Evolutionary conservation across 2,329 filamentous ascomycete genomes (phyloP).

Genomic region (Fusarium guadeloupense): DNA sequence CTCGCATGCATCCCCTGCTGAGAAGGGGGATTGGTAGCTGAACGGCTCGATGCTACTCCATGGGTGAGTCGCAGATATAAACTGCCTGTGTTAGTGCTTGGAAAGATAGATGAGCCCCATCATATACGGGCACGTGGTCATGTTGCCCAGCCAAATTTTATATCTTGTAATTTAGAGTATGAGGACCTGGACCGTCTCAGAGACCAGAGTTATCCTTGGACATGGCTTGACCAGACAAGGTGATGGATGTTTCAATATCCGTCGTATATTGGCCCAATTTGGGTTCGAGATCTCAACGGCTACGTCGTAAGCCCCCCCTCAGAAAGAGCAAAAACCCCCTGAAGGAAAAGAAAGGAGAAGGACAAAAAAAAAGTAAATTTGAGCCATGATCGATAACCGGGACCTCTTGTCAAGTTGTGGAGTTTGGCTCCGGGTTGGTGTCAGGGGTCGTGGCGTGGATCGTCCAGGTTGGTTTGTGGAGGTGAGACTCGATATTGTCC

Average conservation of each 20-base stretch:
- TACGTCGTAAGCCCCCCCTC: constrained; percentile 3
- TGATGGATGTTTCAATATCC: too few species aligned
- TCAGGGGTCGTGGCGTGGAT: constrained; percentile 35
- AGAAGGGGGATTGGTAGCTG: not conserved
- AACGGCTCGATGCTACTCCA: constrained; percentile 1
- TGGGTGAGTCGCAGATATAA: constrained; percentile 12
- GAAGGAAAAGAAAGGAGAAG: constrained; percentile 9
- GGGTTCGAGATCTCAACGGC: constrained; percentile 14
- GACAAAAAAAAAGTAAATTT: constrained; percentile 25
- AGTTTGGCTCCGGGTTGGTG: constrained; percentile 28
- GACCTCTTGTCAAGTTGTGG: constrained; percentile 20
- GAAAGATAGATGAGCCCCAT: constrained; percentile 1
- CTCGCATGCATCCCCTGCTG: constrained; percentile 1
- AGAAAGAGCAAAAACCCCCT: not conserved
- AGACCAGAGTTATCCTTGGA: not conserved
- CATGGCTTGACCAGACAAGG: too few species aligned
- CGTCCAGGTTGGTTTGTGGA: constrained; percentile 17
- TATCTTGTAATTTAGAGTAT: constrained; percentile 21
- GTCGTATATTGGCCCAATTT: constrained; percentile 3
- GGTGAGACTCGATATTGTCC: constrained; percentile 19
- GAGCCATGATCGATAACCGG: constrained; percentile 30
- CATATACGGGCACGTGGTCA: constrained; percentile 20
- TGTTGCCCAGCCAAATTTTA: constrained; percentile 18
- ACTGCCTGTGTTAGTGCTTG: not conserved
- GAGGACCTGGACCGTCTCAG: constrained; percentile 3